phyloP scores from a whole-genome alignment of 352 stramenopile genomes.

The Hyaloperonospora arabidopsidis region DNA sequence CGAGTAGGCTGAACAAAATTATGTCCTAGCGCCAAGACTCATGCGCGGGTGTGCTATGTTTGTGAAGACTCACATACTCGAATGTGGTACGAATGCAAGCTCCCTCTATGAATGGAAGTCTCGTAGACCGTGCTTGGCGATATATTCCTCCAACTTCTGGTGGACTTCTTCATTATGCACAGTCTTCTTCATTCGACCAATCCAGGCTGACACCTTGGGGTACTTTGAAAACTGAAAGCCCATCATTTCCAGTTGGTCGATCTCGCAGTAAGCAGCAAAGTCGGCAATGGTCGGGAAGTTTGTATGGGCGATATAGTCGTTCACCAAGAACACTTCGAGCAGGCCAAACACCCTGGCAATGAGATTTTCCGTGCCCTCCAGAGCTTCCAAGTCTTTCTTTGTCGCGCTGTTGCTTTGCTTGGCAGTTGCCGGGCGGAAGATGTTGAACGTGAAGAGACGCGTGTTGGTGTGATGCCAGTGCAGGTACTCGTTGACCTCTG shows the following conservation, averaged over 20 bases:
- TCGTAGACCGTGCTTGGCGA: too few species aligned
- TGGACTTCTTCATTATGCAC: too few species aligned
- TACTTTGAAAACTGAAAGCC: conserved; percentile 33
- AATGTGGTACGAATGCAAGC: too few species aligned
- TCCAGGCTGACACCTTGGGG: conserved; percentile 15
- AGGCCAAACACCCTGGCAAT: conserved; percentile 25
- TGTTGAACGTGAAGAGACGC: conserved; percentile 36
- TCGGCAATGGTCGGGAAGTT: conserved; percentile 27
- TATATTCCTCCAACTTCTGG: too few species aligned
- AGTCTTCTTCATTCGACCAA: neutral
- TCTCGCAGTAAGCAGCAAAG: conserved; percentile 32
- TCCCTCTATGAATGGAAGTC: too few species aligned
- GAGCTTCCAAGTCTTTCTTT: conserved; percentile 8
- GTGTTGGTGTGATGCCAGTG: conserved; percentile 64
- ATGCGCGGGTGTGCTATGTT: too few species aligned
- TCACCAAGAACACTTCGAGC: conserved; percentile 39
- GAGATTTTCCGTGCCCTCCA: conserved; percentile 14
- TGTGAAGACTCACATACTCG: too few species aligned
- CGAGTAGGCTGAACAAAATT: too few species aligned
- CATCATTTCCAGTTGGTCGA: conserved; percentile 34
- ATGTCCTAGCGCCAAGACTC: too few species aligned
- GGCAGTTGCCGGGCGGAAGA: conserved; percentile 32
- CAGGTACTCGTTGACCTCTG: conserved; percentile 59
- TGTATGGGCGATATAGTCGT: conserved; percentile 26
- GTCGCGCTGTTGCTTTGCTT: conserved; percentile 16